phyloP scores from a whole-genome alignment of 805 yeast species.

The Cyberlindnera euphorbiiphila region DNA sequence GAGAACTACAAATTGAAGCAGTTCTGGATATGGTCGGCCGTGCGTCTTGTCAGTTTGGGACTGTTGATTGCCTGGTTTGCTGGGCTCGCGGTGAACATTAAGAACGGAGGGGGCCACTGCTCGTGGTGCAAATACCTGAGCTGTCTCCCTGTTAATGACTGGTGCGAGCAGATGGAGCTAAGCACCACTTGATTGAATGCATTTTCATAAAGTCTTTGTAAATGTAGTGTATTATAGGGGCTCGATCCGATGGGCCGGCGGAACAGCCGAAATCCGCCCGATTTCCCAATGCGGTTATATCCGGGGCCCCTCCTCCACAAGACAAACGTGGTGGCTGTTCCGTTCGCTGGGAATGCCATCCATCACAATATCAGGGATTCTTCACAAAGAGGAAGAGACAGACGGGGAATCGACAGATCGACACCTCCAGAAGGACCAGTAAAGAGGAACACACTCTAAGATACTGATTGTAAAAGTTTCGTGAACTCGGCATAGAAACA shows the following conservation, averaged over 20 bases:
- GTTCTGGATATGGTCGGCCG: conserved; percentile 50
- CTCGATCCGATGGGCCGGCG: no score
- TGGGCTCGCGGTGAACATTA: conserved; percentile 45
- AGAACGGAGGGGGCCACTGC: conserved; percentile 49
- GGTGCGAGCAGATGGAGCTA: conserved; percentile 55
- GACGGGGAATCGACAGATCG: no score
- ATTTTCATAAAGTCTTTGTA: neutral
- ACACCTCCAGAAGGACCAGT: no score
- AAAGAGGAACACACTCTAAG: no score
- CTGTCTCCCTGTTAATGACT: conserved; percentile 65
- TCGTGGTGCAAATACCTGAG: conserved; percentile 72
- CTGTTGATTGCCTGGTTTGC: conserved; percentile 48
- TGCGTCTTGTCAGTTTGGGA: conserved; percentile 42
- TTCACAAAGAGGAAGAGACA: no score
- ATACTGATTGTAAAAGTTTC: no score
- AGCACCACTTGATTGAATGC: conserved; percentile 3
- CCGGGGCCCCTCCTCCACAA: neutral
- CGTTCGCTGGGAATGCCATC: no score
- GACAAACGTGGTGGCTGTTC: no score
- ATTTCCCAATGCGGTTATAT: neutral
- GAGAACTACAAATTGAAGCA: conserved; percentile 31
- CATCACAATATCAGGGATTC: no score
- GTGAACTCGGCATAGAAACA: no score
- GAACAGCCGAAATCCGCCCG: no score
- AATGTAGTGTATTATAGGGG: neutral